Evolutionary conservation across 192 early-diverging fungal species (phyloP).

Genomic region (Umbelopsis sp.): DNA sequence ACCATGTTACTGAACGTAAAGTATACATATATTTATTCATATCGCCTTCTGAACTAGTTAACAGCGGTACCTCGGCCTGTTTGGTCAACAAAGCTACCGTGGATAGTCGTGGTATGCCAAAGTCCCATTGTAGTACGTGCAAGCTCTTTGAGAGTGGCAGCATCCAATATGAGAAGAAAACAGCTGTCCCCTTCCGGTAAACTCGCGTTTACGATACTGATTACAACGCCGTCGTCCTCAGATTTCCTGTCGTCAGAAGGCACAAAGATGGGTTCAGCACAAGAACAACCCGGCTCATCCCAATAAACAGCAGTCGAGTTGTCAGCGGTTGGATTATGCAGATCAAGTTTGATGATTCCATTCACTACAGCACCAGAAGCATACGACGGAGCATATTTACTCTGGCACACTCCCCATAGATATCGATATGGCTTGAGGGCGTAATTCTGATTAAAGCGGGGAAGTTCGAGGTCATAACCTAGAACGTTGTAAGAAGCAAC

Average conservation of each 20-base stretch:
- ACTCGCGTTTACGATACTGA: conserved; percentile 34
- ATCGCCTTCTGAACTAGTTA: neutral
- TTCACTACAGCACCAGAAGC: conserved; percentile 36
- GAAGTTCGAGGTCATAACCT: conserved; percentile 38
- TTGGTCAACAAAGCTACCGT: conserved; percentile 30
- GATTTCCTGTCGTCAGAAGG: conserved; percentile 23
- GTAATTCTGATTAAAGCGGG: conserved; percentile 35
- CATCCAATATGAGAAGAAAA: conserved; percentile 38
- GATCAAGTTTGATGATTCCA: conserved; percentile 38
- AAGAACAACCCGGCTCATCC: conserved; percentile 39
- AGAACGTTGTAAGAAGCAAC: conserved; percentile 32
- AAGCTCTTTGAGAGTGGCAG: conserved; percentile 29
- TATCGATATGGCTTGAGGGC: conserved; percentile 32
- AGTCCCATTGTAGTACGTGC: conserved; percentile 26
- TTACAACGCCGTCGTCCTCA: conserved; percentile 40
- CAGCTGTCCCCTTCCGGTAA: conserved; percentile 21
- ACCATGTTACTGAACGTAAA: neutral
- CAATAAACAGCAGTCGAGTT: conserved; percentile 19
- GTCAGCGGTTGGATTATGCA: conserved; percentile 28
- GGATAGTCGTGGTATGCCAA: conserved; percentile 24
- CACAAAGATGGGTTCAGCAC: conserved; percentile 42
- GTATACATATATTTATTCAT: neutral
- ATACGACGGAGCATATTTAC: conserved; percentile 27
- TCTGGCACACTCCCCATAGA: conserved; percentile 40
- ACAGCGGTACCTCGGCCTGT: conserved; percentile 18